These are phyloP conservation scores for Phylloporus arenicola DNA, from an alignment of 768 basidiomycete species.

Conservation along the genomic window DNA sequence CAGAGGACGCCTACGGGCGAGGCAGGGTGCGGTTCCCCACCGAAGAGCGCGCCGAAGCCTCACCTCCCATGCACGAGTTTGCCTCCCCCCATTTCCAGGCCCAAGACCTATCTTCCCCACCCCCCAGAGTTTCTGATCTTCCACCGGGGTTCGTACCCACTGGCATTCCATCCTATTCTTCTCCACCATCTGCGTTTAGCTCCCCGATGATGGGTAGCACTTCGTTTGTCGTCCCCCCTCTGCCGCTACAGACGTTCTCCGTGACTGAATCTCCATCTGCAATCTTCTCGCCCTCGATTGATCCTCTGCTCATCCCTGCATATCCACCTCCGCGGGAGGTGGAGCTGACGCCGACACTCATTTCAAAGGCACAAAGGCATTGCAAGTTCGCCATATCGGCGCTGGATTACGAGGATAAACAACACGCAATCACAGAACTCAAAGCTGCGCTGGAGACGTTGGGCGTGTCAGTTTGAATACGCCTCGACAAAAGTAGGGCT, in stretches of 20 bases:
- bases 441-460: conserved; percentile 65
- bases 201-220: conserved; percentile 3
- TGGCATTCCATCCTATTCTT: conserved; percentile 11
- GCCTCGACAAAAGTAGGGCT: not conserved
- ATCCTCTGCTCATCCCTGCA: conserved; percentile 10
- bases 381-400: conserved; percentile 90
- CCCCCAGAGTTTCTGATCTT: conserved; percentile 15
- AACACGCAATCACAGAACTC: conserved; percentile 82
- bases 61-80: conserved; percentile 8
- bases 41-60: conserved; percentile 12
- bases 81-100: conserved; percentile 9
- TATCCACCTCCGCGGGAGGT: conserved; percentile 19
- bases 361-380: conserved; percentile 83
- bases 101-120: conserved; percentile 13
- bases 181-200: conserved; percentile 10
- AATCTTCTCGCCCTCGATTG: not conserved
- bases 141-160: conserved; percentile 30
- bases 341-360: conserved; percentile 58
- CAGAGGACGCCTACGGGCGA: conserved; percentile 12
- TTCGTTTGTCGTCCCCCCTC: conserved; percentile 16
- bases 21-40: conserved; percentile 16
- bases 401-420: conserved; percentile 91
- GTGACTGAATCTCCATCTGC: conserved; percentile 9
- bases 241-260: conserved; percentile 15
- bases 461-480: conserved; percentile 39